These are phyloP conservation scores for Tulasnella calospora DNA, from an alignment of 768 basidiomycete genomes.

Conservation along the genomic window DNA sequence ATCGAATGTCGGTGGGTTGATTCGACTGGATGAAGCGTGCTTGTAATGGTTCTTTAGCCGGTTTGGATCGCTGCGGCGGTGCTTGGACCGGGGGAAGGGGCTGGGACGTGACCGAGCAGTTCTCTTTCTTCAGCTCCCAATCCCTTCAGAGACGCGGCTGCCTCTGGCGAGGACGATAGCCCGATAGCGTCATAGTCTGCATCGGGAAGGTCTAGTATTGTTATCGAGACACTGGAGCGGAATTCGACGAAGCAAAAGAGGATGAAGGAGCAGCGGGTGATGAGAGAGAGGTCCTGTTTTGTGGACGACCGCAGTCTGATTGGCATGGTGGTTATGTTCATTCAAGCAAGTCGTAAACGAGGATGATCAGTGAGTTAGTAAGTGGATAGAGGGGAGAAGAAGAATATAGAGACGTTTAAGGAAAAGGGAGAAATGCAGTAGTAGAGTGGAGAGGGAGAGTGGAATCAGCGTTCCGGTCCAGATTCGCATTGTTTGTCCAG, in stretches of 20 bases:
- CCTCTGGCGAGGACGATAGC: neutral
- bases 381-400: neutral
- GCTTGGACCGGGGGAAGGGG: neutral
- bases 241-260: conserved; percentile 9
- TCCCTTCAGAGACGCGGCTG: neutral
- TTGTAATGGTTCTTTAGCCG: neutral
- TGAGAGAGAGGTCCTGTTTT: conserved; percentile 8
- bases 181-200: neutral
- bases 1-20: neutral
- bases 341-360: neutral
- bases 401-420: neutral
- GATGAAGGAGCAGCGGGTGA: conserved; percentile 4
- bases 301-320: neutral
- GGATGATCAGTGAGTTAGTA: neutral
- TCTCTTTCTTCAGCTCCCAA: neutral
- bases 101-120: neutral
- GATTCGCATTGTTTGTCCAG: neutral
- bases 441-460: neutral
- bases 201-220: neutral
- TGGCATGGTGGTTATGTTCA: neutral
- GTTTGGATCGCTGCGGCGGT: neutral
- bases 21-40: neutral
- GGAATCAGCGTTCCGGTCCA: neutral
- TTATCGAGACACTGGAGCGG: neutral
- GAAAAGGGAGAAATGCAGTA: neutral